Evolutionary conservation across 192 early-diverging fungal species (phyloP).

Genomic region (Backusella mclennaniae): DNA sequence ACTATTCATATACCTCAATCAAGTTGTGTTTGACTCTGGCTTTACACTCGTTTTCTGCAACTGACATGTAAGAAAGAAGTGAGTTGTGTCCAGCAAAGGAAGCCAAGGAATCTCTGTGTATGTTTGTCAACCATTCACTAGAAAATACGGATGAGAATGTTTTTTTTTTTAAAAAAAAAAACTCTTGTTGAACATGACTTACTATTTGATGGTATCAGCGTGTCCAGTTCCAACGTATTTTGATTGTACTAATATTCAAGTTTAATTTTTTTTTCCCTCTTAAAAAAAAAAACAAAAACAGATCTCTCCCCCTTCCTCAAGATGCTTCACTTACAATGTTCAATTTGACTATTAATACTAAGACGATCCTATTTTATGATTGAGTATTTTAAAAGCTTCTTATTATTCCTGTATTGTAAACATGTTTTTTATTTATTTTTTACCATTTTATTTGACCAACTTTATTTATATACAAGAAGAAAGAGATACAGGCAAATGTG

Average conservation of each 20-base stretch:
- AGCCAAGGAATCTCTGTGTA: slow-evolving; percentile 81
- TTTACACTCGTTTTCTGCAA: slow-evolving; percentile 86
- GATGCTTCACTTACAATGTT: slow-evolving; percentile 58
- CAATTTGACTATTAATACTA: slow-evolving; percentile 77
- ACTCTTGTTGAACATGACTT: slow-evolving; percentile 29
- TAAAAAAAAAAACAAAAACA: not conserved
- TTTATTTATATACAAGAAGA: not conserved
- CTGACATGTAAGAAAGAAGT: slow-evolving; percentile 76
- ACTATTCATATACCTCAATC: slow-evolving; percentile 57
- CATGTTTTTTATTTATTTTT: not conserved
- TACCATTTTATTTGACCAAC: not conserved
- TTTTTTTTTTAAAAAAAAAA: not conserved
- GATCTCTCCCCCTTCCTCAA: too few relatives aligned
- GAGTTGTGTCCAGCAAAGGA: slow-evolving; percentile 76
- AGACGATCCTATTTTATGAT: slow-evolving; percentile 50
- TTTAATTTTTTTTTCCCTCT: not conserved
- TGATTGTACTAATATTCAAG: slow-evolving; percentile 60
- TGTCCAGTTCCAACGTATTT: slow-evolving; percentile 90
- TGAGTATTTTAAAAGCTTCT: not conserved
- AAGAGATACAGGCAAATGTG: too few relatives aligned
- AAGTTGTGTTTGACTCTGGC: slow-evolving; percentile 72
- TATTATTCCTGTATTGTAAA: not conserved
- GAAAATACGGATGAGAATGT: not conserved
- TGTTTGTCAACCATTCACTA: slow-evolving; percentile 87
- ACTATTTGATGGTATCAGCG: slow-evolving; percentile 89